phyloP scores from a whole-genome alignment of 2,329 filamentous ascomycete species.

The Keithomyces neogunnii region DNA sequence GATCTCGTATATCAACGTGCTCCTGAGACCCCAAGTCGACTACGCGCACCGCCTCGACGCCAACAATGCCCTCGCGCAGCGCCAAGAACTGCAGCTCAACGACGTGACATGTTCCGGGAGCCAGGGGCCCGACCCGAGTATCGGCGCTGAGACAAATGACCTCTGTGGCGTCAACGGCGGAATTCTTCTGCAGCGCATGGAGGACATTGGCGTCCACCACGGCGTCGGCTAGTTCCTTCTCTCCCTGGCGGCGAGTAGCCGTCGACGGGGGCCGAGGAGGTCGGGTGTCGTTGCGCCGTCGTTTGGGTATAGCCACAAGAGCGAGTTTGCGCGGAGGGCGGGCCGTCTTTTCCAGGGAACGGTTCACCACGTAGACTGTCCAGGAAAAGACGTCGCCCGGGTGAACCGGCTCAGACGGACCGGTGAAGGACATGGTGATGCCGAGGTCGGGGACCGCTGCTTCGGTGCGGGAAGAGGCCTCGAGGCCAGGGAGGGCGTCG shows the following conservation, averaged over 20 bases:
- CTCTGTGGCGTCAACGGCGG: slow-evolving; percentile 54
- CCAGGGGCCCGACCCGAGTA: slow-evolving; percentile 62
- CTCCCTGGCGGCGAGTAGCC: slow-evolving; percentile 23
- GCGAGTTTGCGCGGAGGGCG: slow-evolving; percentile 56
- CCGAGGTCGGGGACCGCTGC: slow-evolving; percentile 51
- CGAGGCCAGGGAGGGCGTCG: slow-evolving; percentile 50
- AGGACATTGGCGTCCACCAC: slow-evolving; percentile 64
- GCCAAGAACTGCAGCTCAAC: slow-evolving; percentile 66
- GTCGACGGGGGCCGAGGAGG: slow-evolving; percentile 46
- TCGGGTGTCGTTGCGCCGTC: slow-evolving; percentile 49
- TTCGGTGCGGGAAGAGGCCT: slow-evolving; percentile 42
- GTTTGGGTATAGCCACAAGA: slow-evolving; percentile 57
- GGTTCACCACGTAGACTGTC: slow-evolving; percentile 70
- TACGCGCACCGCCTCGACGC: slow-evolving; percentile 64
- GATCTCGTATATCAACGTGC: slow-evolving; percentile 66
- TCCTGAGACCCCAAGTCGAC: slow-evolving; percentile 67
- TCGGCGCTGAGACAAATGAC: slow-evolving; percentile 70
- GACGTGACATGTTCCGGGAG: slow-evolving; percentile 64
- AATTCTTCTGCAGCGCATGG: slow-evolving; percentile 61
- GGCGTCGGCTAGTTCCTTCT: slow-evolving; percentile 49
- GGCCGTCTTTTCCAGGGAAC: slow-evolving; percentile 39
- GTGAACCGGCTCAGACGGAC: slow-evolving; percentile 45
- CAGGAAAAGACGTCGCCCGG: slow-evolving; percentile 63
- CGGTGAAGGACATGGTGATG: slow-evolving; percentile 67
- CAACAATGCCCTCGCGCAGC: slow-evolving; percentile 55